Evolutionary conservation across 371 early-diverging fungal species (phyloP).

Genomic region (Dichotomocladium elegans): DNA sequence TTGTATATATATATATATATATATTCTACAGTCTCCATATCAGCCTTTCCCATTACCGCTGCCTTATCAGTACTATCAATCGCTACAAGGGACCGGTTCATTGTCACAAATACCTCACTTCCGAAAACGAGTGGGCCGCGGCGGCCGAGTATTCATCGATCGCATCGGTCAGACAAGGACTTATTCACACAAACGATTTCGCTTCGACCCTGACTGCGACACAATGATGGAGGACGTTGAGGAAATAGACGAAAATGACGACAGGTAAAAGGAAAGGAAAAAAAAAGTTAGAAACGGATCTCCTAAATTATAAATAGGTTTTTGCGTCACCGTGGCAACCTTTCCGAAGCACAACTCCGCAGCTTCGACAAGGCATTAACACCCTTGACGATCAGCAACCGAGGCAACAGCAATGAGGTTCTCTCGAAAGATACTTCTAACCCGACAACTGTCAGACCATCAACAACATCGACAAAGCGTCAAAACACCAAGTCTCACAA

Average conservation of each 20-base stretch:
- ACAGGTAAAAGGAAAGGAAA: constrained; percentile 20
- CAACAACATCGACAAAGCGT: constrained; percentile 7
- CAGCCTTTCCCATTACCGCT: constrained; percentile 41
- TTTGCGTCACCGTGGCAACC: constrained; percentile 43
- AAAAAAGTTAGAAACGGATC: constrained; percentile 4
- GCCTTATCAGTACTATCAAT: constrained; percentile 31
- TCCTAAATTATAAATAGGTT: constrained; percentile 16
- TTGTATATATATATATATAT: neutral
- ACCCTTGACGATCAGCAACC: neutral
- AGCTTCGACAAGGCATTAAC: constrained; percentile 15
- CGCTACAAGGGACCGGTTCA: constrained; percentile 7
- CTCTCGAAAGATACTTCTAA: neutral
- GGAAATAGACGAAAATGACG: constrained; percentile 27
- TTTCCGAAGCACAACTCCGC: constrained; percentile 49
- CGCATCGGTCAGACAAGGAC: constrained; percentile 13
- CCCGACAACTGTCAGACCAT: constrained; percentile 13
- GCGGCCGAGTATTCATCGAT: constrained; percentile 58
- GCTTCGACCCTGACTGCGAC: constrained; percentile 32
- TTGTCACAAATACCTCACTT: constrained; percentile 23
- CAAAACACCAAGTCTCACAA: constrained; percentile 20
- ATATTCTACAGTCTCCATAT: constrained; percentile 38
- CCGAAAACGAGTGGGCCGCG: constrained; percentile 58
- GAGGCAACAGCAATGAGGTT: neutral
- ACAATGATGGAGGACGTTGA: constrained; percentile 30
- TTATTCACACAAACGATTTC: constrained; percentile 19